Evolutionary conservation across 495 filamentous ascomycete species (phyloP).

Genomic region (Melanomma pulvis-pyrius): DNA sequence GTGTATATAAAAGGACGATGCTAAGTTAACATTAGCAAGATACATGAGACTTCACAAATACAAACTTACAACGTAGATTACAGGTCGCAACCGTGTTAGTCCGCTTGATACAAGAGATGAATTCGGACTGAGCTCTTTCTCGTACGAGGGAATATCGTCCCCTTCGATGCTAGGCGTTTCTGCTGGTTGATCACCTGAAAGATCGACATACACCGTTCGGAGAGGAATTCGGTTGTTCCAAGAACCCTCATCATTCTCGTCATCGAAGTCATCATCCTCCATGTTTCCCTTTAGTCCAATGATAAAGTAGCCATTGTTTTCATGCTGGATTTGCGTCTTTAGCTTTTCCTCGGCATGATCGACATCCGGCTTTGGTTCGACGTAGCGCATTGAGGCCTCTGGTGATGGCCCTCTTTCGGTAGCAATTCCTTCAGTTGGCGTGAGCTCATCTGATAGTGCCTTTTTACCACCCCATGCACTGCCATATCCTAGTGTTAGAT

Average conservation of each 20-base stretch:
- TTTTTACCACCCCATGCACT: conserved; percentile 55
- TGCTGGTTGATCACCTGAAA: conserved; percentile 10
- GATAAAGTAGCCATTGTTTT: conserved; percentile 63
- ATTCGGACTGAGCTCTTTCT: conserved; percentile 4
- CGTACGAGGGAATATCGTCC: conserved; percentile 8
- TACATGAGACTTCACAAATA: background rate
- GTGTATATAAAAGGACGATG: conserved; percentile 89
- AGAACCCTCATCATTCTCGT: conserved; percentile 45
- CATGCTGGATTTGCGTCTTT: conserved; percentile 39
- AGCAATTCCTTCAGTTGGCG: background rate
- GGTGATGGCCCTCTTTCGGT: conserved; percentile 13
- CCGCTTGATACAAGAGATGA: background rate
- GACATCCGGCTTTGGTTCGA: conserved; percentile 48
- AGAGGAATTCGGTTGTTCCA: conserved; percentile 52
- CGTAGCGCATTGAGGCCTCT: conserved; percentile 36
- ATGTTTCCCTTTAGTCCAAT: conserved; percentile 71
- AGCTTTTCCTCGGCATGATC: conserved; percentile 37
- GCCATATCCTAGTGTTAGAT: conserved; percentile 58
- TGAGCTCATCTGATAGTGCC: background rate
- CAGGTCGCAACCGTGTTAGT: conserved; percentile 62
- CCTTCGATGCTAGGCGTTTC: conserved; percentile 1
- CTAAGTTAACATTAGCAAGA: conserved; percentile 28
- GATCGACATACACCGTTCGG: conserved; percentile 55
- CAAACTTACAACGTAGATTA: conserved; percentile 65
- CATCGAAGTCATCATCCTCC: conserved; percentile 48